These are phyloP conservation scores for Rauvolfia tetraphylla DNA, from an alignment of 257 asterid species.

Conservation along the genomic window DNA sequence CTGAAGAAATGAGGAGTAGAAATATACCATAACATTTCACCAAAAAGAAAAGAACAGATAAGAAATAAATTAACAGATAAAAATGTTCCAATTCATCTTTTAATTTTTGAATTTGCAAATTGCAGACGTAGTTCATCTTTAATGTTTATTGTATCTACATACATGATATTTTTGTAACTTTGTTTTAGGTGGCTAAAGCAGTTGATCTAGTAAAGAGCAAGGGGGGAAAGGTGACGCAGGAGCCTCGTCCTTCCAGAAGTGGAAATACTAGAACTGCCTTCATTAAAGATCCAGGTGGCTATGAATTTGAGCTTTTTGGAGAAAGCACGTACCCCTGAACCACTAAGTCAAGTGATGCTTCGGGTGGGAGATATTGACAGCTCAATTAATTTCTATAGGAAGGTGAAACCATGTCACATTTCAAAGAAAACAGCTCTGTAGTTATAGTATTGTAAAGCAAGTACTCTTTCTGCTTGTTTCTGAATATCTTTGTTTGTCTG, in stretches of 20 bases:
- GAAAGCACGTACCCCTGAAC: conserved; percentile 33
- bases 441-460: not conserved
- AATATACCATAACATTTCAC: too few relatives aligned
- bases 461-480: not conserved
- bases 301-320: conserved; percentile 42
- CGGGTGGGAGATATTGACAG: conserved; percentile 54
- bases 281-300: conserved; percentile 48
- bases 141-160: not conserved
- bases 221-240: conserved; percentile 34
- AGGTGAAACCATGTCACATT: conserved; percentile 22
- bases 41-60: too few relatives aligned
- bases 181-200: conserved; percentile 31
- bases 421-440: not conserved
- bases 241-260: conserved; percentile 26
- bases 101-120: not conserved
- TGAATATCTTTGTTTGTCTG: conserved; percentile 8
- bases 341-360: conserved; percentile 49
- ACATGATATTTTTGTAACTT: not conserved
- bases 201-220: conserved; percentile 38
- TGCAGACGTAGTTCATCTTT: not conserved
- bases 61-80: too few relatives aligned
- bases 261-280: conserved; percentile 29
- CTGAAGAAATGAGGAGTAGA: not conserved
- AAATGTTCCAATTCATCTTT: not conserved
- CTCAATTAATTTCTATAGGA: conserved; percentile 42